Conservation (phyloP, 2,329 filamentous ascomycete genomes). For the Periconia macrospinosa region DNA sequence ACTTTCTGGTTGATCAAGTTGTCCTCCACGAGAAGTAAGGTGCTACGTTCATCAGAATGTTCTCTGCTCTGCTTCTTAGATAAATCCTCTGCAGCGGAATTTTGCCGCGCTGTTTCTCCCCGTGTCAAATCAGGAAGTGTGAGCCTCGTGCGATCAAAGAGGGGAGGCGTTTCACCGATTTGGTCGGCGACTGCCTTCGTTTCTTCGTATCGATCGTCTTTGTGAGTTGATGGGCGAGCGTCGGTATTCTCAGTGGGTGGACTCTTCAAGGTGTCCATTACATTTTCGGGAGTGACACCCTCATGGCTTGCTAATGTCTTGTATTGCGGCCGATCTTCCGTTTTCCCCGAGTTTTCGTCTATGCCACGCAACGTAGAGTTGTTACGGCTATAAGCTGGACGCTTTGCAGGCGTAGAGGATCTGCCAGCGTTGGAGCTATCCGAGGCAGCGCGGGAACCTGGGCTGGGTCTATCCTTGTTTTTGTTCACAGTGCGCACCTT, state of each 20-base stretch:
- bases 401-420: constrained; percentile 3
- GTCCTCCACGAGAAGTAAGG: constrained; percentile 51
- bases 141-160: constrained; percentile 8
- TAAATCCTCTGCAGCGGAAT: constrained; percentile 14
- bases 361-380: constrained; percentile 31
- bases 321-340: background rate
- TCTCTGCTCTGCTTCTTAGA: constrained; percentile 22
- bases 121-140: constrained; percentile 15
- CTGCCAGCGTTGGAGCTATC: constrained; percentile 13
- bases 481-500: constrained; percentile 33
- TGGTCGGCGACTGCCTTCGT: constrained; percentile 20
- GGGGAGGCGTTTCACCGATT: constrained; percentile 7
- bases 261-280: constrained; percentile 26
- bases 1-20: constrained; percentile 55
- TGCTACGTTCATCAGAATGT: constrained; percentile 19
- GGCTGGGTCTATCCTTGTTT: constrained; percentile 23
- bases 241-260: constrained; percentile 35
- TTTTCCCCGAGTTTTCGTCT: constrained; percentile 13
- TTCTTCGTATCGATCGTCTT: constrained; percentile 25
- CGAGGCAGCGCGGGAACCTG: constrained; percentile 26
- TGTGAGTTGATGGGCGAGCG: constrained; percentile 23
- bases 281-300: constrained; percentile 19
- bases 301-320: constrained; percentile 19
- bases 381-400: constrained; percentile 29
- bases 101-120: constrained; percentile 32